Evolutionary conservation across 2,329 filamentous ascomycete species (phyloP), one percentile per base, ranked within the genome.

Genomic region (Tolypocladium endophyticum): DNA sequence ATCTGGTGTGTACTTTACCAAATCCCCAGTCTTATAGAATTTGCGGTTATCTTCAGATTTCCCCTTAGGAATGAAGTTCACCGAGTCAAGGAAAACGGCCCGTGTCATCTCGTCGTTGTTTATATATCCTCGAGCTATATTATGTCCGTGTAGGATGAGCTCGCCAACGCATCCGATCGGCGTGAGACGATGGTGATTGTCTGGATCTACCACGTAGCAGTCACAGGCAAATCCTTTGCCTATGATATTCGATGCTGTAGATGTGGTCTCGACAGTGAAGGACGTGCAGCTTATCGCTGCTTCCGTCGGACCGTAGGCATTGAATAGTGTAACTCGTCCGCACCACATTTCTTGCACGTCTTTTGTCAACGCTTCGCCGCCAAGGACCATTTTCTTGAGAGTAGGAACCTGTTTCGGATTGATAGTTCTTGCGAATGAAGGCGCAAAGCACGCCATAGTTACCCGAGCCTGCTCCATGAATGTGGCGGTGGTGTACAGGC

Each of bases 1-100:
- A 39, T 60, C 58, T 3, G 62, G 45, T 5, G 61, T 60, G 55
- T 60, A 62, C 5, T 45, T 58, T 11, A 59, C 63, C 14, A 67
- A 39, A 39, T 67, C 65, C 14, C 65, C 65, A 2, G 65, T 63
- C 6, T 60, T 63, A 52, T 65, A 66, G 18, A 64, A 58, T 4
- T 59, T 57, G 14, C 53, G 58, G 11, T 28, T 20, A 4, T n/a
- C 43, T 25, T 14, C 9, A 5, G n/a, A 3, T 16, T 47, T 2
- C 4, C n/a, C 25, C n/a, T 25, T 47, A 2, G 43, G 43, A 8
- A 47, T 2, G 6, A 47, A 47, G 9, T 25, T 4, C 11, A 47
- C 43, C 6, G 43, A 47, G 43, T 47, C 43, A 11, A 47, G 68
- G 16, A 63, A 14, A 30, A 28, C 6, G 20, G 43, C 35, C 25